Conservation (phyloP, 2,329 filamentous ascomycete species). For the Monilinia fructigena region DNA sequence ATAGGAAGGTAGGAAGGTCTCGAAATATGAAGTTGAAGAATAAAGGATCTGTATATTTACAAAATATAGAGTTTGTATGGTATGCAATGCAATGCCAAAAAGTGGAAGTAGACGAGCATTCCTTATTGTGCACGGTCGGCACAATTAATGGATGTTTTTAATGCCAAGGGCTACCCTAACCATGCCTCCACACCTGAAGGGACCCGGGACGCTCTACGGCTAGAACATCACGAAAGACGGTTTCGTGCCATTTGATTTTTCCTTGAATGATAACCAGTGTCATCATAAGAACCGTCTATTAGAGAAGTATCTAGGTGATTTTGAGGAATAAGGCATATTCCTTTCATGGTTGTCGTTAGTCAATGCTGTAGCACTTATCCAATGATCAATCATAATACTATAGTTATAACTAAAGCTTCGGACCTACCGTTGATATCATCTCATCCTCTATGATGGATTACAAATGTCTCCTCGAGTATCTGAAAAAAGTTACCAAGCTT, state of each 20-base stretch:
- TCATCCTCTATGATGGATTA: neutral
- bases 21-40: constrained; percentile 13
- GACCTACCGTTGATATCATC: neutral
- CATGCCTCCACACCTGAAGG: constrained; percentile 9
- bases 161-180: constrained; percentile 10
- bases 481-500: constrained; percentile 8
- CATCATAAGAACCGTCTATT: neutral
- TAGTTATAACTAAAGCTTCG: neutral
- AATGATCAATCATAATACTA: neutral
- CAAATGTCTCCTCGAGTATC: neutral
- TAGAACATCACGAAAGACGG: neutral
- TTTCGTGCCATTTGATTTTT: neutral
- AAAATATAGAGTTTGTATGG: constrained; percentile 12
- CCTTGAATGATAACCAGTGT: neutral
- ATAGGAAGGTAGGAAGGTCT: neutral
- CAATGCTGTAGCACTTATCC: neutral
- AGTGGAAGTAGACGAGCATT: neutral
- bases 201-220: constrained; percentile 11
- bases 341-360: neutral
- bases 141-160: constrained; percentile 10
- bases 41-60: constrained; percentile 1
- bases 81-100: neutral
- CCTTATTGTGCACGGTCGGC: constrained; percentile 12
- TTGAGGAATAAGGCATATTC: neutral
- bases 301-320: neutral